Base-by-base conservation (phyloP, 371 early-diverging fungal genomes). In the Umbelopsis sp. region DNA sequence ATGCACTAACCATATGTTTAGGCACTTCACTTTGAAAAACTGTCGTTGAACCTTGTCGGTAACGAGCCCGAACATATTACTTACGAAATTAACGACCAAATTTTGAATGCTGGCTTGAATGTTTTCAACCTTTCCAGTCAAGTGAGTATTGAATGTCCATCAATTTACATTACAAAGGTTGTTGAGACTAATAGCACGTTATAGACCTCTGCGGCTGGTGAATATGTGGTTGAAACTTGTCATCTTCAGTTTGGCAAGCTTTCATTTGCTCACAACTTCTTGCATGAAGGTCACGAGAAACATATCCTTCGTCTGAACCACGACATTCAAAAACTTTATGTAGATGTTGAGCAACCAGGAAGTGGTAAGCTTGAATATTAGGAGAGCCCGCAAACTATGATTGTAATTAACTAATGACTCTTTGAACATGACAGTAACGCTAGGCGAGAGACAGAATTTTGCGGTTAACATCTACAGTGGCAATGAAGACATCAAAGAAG, bases 81-180 rank as follows among this genome's bases (percentile, higher is more conserved):
- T 70, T 89, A 85, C 63, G 68, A 68, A 6, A 68, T 74, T 37
- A 37, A 66, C 20, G 70, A 85, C 37, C 79, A 86, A 53, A 74
- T 75, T 10, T 65, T 93, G 32, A 67, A 79, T n/a, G 86, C 91
- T n/a, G 94, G 93, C 18, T 78, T 80, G 50, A 92, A 91, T 68
- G 75, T 79, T 0, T 79, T 89, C 67, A 76, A 84, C 12, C 77
- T 92, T 5, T 81, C 82, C 12, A 88, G 92, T 63, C 84, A 88
- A 72, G 92, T 91, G 78, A 72, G 65, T n/a, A 32, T 16, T 38
- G 35, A 12, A 10, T 12, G 1, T 41, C 7, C 12, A 41, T 7
- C 41, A 10, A 12, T 41, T 41, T 7, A 5, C 7, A 41, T 12
- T 41, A 1, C 7, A 41, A 12, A 41, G 41, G 41, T 41, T 7